These are phyloP conservation scores for Plantago coronopus DNA, from an alignment of 305 asterid genomes.

Conservation along the genomic window DNA sequence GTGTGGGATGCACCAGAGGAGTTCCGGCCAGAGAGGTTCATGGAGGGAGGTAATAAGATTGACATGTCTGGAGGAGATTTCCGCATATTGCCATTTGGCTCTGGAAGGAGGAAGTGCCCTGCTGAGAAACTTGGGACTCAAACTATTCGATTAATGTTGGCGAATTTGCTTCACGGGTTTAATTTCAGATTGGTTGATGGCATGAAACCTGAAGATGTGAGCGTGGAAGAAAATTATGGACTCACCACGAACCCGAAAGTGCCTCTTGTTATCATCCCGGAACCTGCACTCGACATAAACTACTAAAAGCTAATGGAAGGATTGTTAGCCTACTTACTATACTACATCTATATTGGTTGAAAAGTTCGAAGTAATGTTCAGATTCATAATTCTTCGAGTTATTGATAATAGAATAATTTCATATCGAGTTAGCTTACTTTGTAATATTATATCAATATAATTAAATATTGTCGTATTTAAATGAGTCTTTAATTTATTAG, in stretches of 20 bases:
- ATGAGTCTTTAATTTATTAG: no score
- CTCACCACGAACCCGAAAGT: constrained; percentile 31
- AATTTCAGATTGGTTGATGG: constrained; percentile 22
- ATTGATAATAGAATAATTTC: no score
- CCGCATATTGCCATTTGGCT: constrained; percentile 30
- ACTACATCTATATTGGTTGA: no score
- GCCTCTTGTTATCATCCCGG: constrained; percentile 20
- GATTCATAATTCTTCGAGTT: no score
- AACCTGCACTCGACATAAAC: constrained; percentile 21
- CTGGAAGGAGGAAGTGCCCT: constrained; percentile 39
- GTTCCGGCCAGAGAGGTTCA: constrained; percentile 23
- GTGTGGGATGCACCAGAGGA: constrained; percentile 15
- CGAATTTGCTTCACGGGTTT: constrained; percentile 36
- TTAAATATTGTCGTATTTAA: no score
- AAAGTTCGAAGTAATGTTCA: no score
- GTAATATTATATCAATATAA: no score
- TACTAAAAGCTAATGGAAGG: no score
- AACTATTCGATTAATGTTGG: constrained; percentile 24
- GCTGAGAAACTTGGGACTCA: constrained; percentile 27
- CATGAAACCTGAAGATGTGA: constrained; percentile 21
- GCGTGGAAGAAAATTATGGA: constrained; percentile 32
- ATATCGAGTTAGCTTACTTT: no score
- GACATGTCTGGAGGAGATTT: constrained; percentile 25
- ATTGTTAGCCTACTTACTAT: no score
- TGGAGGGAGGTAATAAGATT: constrained; percentile 8